Base-by-base conservation (phyloP, 805 yeast species). In the Metschnikowia santaceciliae region DNA sequence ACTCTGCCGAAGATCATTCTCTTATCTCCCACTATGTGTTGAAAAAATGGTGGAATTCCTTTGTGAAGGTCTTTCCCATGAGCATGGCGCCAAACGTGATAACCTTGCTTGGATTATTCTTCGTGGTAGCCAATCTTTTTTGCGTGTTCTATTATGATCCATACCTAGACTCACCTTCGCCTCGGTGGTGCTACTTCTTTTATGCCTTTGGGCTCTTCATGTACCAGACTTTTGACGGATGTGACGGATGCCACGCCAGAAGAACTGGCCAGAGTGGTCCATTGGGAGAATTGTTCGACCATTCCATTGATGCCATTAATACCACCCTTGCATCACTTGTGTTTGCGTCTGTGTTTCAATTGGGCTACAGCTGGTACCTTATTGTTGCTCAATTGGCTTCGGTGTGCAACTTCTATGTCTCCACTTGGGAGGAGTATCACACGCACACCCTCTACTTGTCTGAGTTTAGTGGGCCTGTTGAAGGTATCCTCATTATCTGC, bases 391-490 rank as follows among this genome's bases (percentile, higher is more conserved):
- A 88, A 59, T 84, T 87, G 65, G 90, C 88, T 4, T 74, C 88
- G 2, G 76, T 88, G 47, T 80, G 86, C 54, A 91, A 91, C 67
- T 92, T 91, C 66, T 91, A 90, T 65, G 65, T 88, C 46, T 84
- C 95, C 36, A 91, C 97, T 0, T 91, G 97, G 97, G 98, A 91
- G 69, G 97, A 90, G 65, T 91, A 81, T 66, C 92, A 90, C 64
- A 91, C 97, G 0, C 95, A 90, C 60, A 83, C 82, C 43, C 73
- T 91, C 46, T 91, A 77, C 66, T 72, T 91, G 48, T 82, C 92
- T 34, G 83, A 78, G 54, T 83, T 89, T 60, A 86, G 95, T 13
- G 98, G 98, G 0, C 98, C 98, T 0, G 97, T 92, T 3, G 98
- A 91, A 68, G 98, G 98, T 2, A 88, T 91, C 30, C 64, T 90